phyloP scores from a whole-genome alignment of 176 grass and related monocot genomes.

The Eragrostis curvula region DNA sequence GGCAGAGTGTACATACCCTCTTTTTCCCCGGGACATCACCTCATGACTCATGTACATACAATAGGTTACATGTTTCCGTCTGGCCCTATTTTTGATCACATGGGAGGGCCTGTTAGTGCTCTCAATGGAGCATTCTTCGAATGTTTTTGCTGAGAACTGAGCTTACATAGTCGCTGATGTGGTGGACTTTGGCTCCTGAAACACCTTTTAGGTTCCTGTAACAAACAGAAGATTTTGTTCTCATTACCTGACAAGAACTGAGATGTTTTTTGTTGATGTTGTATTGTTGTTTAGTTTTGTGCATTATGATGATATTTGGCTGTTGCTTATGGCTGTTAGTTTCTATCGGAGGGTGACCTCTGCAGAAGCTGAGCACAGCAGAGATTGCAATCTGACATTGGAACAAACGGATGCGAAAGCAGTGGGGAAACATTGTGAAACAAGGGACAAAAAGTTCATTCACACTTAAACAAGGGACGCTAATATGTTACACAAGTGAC shows the following conservation, averaged over 20 bases:
- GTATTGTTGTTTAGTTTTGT: background rate
- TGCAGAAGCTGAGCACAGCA: too few species aligned
- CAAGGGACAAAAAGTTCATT: too few species aligned
- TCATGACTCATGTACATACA: slow-evolving; percentile 38
- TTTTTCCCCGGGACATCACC: background rate
- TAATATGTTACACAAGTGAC: too few species aligned
- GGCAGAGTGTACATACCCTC: slow-evolving; percentile 63
- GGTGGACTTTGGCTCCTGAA: slow-evolving; percentile 39
- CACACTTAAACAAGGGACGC: too few species aligned
- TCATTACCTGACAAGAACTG: slow-evolving; percentile 34
- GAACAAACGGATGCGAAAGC: too few species aligned
- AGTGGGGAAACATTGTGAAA: too few species aligned
- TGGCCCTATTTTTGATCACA: background rate
- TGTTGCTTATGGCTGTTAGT: background rate
- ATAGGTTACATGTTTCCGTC: slow-evolving; percentile 27
- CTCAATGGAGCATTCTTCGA: slow-evolving; percentile 40
- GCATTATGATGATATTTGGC: background rate
- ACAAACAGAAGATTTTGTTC: slow-evolving; percentile 35
- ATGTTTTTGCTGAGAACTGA: slow-evolving; percentile 38
- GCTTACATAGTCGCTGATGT: slow-evolving; percentile 22
- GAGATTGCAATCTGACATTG: too few species aligned
- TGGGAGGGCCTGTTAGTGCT: slow-evolving; percentile 21
- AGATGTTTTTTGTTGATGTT: slow-evolving; percentile 16
- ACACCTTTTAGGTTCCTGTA: slow-evolving; percentile 37
- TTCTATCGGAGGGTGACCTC: too few species aligned